Evolutionary conservation across 192 early-diverging fungal species (phyloP).

Genomic region (Neocallimastix lanati): DNA sequence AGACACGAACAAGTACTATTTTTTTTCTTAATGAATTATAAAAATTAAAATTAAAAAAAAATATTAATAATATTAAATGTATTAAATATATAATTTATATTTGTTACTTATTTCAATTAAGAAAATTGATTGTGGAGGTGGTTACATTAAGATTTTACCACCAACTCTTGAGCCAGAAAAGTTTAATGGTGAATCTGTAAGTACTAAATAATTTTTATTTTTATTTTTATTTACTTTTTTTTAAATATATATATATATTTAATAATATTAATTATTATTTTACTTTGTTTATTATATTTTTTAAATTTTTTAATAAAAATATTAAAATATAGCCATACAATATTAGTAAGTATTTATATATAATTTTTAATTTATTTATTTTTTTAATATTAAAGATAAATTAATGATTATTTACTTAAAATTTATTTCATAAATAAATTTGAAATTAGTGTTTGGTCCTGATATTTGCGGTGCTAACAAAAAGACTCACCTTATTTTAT

Average conservation of each 20-base stretch:
- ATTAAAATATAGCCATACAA: constrained; percentile 6
- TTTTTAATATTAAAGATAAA: too few relatives aligned
- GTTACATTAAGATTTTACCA: constrained; percentile 76
- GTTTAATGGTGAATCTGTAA: constrained; percentile 64
- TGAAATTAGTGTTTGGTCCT: constrained; percentile 20
- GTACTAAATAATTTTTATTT: not conserved
- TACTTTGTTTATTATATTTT: too few relatives aligned
- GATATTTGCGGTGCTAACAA: constrained; percentile 26
- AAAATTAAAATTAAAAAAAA: too few relatives aligned
- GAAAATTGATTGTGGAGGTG: constrained; percentile 64
- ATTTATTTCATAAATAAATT: too few relatives aligned
- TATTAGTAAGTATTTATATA: constrained; percentile 11
- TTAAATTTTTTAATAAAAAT: too few relatives aligned
- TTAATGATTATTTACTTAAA: too few relatives aligned
- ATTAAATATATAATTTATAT: too few relatives aligned
- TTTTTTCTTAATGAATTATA: too few relatives aligned
- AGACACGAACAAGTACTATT: constrained; percentile 77
- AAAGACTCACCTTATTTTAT: constrained; percentile 21
- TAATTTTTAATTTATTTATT: not conserved
- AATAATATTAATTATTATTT: too few relatives aligned
- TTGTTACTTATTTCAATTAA: not conserved
- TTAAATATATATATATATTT: too few relatives aligned
- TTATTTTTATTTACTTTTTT: too few relatives aligned
- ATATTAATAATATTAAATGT: not conserved
- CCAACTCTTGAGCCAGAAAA: constrained; percentile 49